phyloP scores from a whole-genome alignment of 306 rosid genomes.

The Cicer bijugum region DNA sequence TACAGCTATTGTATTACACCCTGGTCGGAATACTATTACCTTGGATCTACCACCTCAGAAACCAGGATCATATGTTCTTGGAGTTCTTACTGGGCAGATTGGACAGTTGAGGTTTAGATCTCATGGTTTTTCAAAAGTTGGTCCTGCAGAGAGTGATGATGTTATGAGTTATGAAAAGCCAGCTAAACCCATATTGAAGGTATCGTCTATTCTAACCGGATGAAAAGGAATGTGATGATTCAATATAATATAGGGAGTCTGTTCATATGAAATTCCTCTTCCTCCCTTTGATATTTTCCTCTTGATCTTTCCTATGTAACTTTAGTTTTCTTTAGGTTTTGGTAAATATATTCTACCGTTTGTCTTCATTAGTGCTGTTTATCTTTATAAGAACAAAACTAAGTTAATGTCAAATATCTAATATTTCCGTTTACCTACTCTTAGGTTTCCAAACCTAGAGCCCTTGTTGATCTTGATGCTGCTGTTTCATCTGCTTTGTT shows the following conservation, averaged over 20 bases:
- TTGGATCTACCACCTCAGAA: constrained; percentile 92
- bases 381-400: constrained; percentile 6
- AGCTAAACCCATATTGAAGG: constrained; percentile 92
- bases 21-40: constrained; percentile 89
- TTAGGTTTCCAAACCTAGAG: constrained; percentile 87
- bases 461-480: constrained; percentile 93
- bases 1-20: constrained; percentile 73
- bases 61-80: constrained; percentile 97
- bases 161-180: constrained; percentile 98
- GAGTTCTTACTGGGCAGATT: constrained; percentile 94
- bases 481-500: constrained; percentile 93
- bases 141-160: constrained; percentile 91
- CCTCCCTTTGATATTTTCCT: constrained; percentile 38
- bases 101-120: constrained; percentile 92
- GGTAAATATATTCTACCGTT: neutral
- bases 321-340: constrained; percentile 28
- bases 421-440: constrained; percentile 36
- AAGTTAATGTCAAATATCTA: constrained; percentile 40
- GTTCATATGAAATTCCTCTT: constrained; percentile 30
- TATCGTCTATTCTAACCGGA: constrained; percentile 47
- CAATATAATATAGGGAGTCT: constrained; percentile 17
- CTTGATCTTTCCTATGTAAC: constrained; percentile 32
- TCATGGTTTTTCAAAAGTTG: constrained; percentile 93
- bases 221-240: constrained; percentile 33
- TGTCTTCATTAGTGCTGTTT: constrained; percentile 26